Evolutionary conservation across 768 basidiomycete species (phyloP).

Genomic region (Hypholoma sublateritium): DNA sequence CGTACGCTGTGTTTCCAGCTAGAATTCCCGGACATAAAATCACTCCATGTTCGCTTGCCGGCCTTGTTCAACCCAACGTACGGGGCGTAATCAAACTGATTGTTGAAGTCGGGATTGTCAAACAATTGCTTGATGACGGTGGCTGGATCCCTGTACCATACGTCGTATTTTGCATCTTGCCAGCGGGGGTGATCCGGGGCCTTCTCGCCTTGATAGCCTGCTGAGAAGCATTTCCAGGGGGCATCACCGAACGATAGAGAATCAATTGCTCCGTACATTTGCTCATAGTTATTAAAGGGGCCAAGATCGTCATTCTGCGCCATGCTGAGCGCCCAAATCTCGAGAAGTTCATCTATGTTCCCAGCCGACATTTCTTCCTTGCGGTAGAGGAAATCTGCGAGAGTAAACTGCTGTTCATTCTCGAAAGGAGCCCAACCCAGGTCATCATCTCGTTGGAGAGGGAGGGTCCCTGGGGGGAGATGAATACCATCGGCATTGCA

Average conservation of each 20-base stretch:
- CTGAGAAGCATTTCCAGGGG: conserved; percentile 32
- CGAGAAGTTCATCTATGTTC: conserved; percentile 13
- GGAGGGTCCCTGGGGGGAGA: not conserved
- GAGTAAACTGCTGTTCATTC: conserved; percentile 18
- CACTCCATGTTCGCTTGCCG: conserved; percentile 24
- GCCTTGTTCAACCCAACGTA: conserved; percentile 11
- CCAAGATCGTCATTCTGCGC: conserved; percentile 30
- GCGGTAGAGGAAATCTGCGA: conserved; percentile 19
- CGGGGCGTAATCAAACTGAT: conserved; percentile 25
- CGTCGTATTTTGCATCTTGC: conserved; percentile 18
- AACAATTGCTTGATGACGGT: conserved; percentile 24
- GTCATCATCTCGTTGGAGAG: not conserved
- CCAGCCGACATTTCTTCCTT: conserved; percentile 14
- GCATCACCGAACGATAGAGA: conserved; percentile 22
- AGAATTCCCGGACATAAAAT: conserved; percentile 42
- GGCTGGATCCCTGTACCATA: conserved; percentile 31
- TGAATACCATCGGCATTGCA: not conserved
- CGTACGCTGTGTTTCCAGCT: conserved; percentile 37
- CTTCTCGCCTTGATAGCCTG: conserved; percentile 31
- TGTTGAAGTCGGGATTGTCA: conserved; percentile 29
- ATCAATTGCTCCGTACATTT: not conserved
- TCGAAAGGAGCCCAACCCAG: conserved; percentile 5
- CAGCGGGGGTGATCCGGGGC: not conserved
- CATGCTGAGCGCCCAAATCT: conserved; percentile 11
- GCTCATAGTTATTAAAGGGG: not conserved